A percentile compares a stretch with the other conserved stretches of the same genome.
These are phyloP conservation scores for Sonneratia caseolaris DNA, from an alignment of 345 rosid species.

Conservation along the genomic window DNA sequence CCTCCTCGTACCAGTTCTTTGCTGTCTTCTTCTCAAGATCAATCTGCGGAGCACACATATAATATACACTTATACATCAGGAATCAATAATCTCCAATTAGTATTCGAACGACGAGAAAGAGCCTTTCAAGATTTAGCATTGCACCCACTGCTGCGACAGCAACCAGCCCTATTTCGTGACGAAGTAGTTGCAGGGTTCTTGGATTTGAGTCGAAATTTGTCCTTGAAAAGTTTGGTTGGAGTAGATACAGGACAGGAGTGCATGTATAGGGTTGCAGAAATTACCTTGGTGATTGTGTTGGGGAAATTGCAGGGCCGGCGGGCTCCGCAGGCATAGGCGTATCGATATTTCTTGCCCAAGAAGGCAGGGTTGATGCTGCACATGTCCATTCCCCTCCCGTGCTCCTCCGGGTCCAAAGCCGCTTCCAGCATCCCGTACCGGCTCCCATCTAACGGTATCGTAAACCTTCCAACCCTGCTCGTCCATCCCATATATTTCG, in stretches of 20 bases:
- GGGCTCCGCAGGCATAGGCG: conserved; percentile 89
- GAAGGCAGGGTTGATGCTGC: conserved; percentile 70
- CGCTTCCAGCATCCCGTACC: conserved; percentile 54
- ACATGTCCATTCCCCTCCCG: conserved; percentile 97
- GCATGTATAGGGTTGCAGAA: no score
- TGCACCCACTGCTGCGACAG: no score
- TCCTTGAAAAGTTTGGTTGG: no score
- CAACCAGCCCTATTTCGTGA: no score
- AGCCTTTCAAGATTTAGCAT: no score
- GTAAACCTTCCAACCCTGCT: conserved; percentile 84
- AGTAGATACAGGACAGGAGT: no score
- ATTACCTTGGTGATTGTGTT: conserved; percentile 85
- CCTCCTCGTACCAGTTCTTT: conserved; percentile 72
- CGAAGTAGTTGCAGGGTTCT: no score
- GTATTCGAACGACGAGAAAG: background rate
- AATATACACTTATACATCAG: background rate
- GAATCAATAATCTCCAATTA: background rate
- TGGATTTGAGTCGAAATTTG: no score
- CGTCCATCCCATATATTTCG: background rate
- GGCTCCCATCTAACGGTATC: conserved; percentile 84
- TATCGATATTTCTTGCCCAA: conserved; percentile 70
- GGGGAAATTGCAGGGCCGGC: conserved; percentile 92
- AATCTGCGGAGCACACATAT: conserved; percentile 28
- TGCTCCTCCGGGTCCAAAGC: conserved; percentile 85
- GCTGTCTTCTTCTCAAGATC: conserved; percentile 65